Percentiles rank a stretch among this genome's conserved stretches.
Conservation (phyloP, 805 yeast genomes). For the Yamadazyma olivae region DNA sequence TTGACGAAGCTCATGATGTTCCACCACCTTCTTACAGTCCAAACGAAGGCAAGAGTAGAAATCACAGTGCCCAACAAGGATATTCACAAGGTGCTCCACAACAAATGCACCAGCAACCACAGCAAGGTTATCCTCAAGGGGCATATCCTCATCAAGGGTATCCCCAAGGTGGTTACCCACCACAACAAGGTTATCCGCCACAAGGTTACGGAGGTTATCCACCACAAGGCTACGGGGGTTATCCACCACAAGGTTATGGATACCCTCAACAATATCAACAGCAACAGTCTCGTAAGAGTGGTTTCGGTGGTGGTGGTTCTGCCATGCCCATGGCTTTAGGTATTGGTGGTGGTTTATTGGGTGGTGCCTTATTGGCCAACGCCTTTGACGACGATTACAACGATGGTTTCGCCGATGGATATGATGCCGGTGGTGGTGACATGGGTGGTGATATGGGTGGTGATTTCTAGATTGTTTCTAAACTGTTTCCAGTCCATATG, state of each 20-base stretch:
- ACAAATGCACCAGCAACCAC: slow-evolving; percentile 6
- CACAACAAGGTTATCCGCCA: slow-evolving; percentile 20
- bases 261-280: slow-evolving; percentile 14
- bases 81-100: background rate
- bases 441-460: slow-evolving; percentile 13
- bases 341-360: slow-evolving; percentile 50
- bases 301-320: slow-evolving; percentile 25
- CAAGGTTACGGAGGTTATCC: slow-evolving; percentile 29
- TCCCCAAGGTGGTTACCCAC: slow-evolving; percentile 18
- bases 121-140: slow-evolving; percentile 9
- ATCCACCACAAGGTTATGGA: slow-evolving; percentile 19
- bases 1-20: slow-evolving; percentile 21
- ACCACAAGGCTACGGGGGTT: slow-evolving; percentile 24
- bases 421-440: slow-evolving; percentile 33
- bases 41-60: background rate
- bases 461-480: slow-evolving; percentile 7
- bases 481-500: no score
- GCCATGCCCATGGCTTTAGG: slow-evolving; percentile 43
- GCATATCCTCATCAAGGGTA: slow-evolving; percentile 19
- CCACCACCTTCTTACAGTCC: slow-evolving; percentile 37
- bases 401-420: slow-evolving; percentile 41
- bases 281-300: slow-evolving; percentile 29
- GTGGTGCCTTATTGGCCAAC: slow-evolving; percentile 41
- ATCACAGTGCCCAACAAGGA: background rate
- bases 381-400: slow-evolving; percentile 38